A percentile compares a stretch with the other conserved stretches of the same genome.
Evolutionary conservation across 805 yeast genomes (phyloP).

Genomic region (Metschnikowia borealis): DNA sequence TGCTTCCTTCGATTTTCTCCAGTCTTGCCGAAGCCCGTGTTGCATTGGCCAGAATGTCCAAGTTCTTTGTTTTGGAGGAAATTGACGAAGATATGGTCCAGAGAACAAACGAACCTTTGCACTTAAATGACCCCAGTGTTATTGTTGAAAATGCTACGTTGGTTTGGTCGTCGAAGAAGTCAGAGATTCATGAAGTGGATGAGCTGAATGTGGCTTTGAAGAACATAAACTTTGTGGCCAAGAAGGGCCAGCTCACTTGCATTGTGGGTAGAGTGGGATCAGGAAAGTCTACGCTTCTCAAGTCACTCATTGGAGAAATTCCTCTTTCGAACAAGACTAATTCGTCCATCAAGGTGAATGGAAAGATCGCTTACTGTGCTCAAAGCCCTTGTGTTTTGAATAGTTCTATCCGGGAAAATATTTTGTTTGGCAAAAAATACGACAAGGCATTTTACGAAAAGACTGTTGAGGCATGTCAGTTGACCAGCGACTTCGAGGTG

Average conservation of each 20-base stretch:
- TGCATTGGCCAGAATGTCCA: conserved; percentile 30
- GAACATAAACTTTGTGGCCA: conserved; percentile 46
- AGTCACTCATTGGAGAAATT: conserved; percentile 53
- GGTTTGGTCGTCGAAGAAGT: conserved; percentile 39
- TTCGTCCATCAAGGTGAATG: conserved; percentile 22
- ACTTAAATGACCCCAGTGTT: conserved; percentile 29
- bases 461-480: conserved; percentile 48
- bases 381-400: conserved; percentile 57
- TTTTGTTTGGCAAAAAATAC: conserved; percentile 46
- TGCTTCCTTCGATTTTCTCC: conserved; percentile 30
- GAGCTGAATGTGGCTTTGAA: conserved; percentile 44
- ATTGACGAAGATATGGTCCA: conserved; percentile 24
- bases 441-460: conserved; percentile 39
- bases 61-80: conserved; percentile 33
- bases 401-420: conserved; percentile 47
- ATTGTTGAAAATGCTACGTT: conserved; percentile 49
- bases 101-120: conserved; percentile 16
- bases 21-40: conserved; percentile 29
- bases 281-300: conserved; percentile 59
- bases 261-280: conserved; percentile 66
- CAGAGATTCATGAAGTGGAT: conserved; percentile 27
- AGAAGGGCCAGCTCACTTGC: conserved; percentile 53
- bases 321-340: conserved; percentile 10
- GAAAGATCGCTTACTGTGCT: conserved; percentile 56
- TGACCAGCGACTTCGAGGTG: conserved; percentile 43